Evolutionary conservation across 805 yeast genomes (phyloP).

Genomic region (Brettanomyces naardenensis): DNA sequence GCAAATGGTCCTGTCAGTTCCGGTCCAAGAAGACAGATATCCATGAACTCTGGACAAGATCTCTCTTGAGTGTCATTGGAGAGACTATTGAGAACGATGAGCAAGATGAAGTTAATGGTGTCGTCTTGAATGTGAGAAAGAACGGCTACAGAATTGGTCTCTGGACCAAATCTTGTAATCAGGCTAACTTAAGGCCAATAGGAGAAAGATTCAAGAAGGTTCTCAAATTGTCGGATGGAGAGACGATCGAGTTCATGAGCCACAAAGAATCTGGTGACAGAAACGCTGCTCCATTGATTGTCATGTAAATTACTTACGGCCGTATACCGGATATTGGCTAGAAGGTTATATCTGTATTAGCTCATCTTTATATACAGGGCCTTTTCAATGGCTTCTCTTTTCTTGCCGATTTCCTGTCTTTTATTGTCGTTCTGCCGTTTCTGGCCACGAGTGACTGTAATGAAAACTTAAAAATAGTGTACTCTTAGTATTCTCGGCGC

Average conservation of each 20-base stretch:
- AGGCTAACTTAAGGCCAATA: slow-evolving; percentile 53
- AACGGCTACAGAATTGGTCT: slow-evolving; percentile 77
- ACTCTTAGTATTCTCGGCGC: too few species aligned
- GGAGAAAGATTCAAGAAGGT: slow-evolving; percentile 86
- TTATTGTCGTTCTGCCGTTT: too few species aligned
- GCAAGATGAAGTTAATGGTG: slow-evolving; percentile 87
- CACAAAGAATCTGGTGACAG: slow-evolving; percentile 43
- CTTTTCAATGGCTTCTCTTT: too few species aligned
- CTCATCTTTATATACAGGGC: too few species aligned
- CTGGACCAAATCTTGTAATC: slow-evolving; percentile 84
- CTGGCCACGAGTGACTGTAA: too few species aligned
- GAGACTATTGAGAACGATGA: slow-evolving; percentile 81
- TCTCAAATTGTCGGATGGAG: slow-evolving; percentile 64
- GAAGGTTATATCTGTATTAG: too few species aligned
- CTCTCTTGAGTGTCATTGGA: slow-evolving; percentile 85
- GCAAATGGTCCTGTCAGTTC: slow-evolving; percentile 85
- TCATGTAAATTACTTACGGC: slow-evolving; percentile 10
- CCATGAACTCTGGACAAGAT: slow-evolving; percentile 89
- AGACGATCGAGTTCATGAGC: slow-evolving; percentile 70
- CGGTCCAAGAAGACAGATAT: slow-evolving; percentile 53
- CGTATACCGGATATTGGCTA: not conserved
- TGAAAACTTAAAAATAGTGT: too few species aligned
- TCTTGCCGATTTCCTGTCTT: too few species aligned
- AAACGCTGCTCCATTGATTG: slow-evolving; percentile 21
- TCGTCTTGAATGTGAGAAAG: slow-evolving; percentile 82